Evolutionary conservation across 768 basidiomycete species (phyloP).

Genomic region (Lactarius sp.): DNA sequence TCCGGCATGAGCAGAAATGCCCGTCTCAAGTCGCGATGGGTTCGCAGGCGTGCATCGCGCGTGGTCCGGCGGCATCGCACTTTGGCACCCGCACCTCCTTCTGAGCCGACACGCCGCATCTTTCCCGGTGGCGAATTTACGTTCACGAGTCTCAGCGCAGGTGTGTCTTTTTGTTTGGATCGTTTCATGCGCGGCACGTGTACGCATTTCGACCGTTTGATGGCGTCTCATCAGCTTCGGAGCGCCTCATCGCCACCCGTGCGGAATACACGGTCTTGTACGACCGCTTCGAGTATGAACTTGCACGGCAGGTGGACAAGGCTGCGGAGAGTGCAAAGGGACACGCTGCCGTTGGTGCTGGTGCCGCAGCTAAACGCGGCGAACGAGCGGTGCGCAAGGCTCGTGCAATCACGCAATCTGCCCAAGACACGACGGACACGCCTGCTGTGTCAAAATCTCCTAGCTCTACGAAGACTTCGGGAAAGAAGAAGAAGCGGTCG

Average conservation of each 20-base stretch:
- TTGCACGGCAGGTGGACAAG: constrained; percentile 63
- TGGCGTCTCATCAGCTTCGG: constrained; percentile 50
- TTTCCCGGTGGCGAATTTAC: constrained; percentile 54
- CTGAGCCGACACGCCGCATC: constrained; percentile 30
- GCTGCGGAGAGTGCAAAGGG: constrained; percentile 47
- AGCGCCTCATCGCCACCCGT: constrained; percentile 62
- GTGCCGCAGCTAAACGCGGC: constrained; percentile 28
- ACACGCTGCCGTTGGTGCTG: constrained; percentile 38
- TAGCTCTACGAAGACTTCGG: constrained; percentile 30
- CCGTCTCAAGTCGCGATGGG: constrained; percentile 37
- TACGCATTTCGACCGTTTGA: constrained; percentile 23
- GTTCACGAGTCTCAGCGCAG: constrained; percentile 57
- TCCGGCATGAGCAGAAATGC: not conserved
- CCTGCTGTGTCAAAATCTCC: constrained; percentile 28
- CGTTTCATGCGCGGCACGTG: constrained; percentile 24
- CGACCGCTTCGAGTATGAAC: constrained; percentile 66
- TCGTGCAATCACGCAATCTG: constrained; percentile 32
- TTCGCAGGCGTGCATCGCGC: constrained; percentile 50
- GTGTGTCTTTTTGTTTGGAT: constrained; percentile 51
- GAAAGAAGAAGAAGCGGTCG: constrained; percentile 92
- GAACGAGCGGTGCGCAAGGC: constrained; percentile 20
- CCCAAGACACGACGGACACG: constrained; percentile 37
- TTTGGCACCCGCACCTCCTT: constrained; percentile 37
- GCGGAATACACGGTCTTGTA: constrained; percentile 64
- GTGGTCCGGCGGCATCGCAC: constrained; percentile 42